Evolutionary conservation across 2,329 filamentous ascomycete species (phyloP).

Genomic region (Conoideocrella luteorostrata): DNA sequence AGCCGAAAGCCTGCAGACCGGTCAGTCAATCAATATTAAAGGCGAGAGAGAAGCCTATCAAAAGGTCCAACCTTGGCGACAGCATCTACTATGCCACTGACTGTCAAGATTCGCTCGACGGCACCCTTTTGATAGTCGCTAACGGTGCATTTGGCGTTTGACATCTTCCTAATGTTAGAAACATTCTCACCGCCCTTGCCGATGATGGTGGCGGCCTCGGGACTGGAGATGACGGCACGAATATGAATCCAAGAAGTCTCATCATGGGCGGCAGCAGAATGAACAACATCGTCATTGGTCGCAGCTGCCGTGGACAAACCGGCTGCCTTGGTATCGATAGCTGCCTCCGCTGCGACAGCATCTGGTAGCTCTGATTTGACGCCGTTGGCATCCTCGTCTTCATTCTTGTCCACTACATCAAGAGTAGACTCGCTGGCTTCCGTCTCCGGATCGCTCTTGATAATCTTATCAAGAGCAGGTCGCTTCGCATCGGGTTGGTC

Average conservation of each 20-base stretch:
- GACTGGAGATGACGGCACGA: slow-evolving; percentile 92
- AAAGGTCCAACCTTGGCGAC: slow-evolving; percentile 72
- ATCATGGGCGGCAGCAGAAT: slow-evolving; percentile 61
- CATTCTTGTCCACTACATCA: slow-evolving; percentile 41
- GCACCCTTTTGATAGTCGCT: slow-evolving; percentile 97
- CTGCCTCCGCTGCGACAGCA: slow-evolving; percentile 23
- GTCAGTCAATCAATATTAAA: slow-evolving; percentile 20
- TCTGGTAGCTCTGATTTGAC: slow-evolving; percentile 31
- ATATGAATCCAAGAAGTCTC: slow-evolving; percentile 97
- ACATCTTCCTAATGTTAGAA: slow-evolving; percentile 89
- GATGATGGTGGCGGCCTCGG: slow-evolving; percentile 95
- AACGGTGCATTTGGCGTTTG: slow-evolving; percentile 96
- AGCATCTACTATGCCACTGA: slow-evolving; percentile 92
- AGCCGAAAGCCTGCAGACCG: slow-evolving; percentile 77
- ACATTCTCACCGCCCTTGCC: slow-evolving; percentile 99
- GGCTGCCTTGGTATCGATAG: slow-evolving; percentile 21
- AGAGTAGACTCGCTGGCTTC: slow-evolving; percentile 33
- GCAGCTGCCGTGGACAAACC: slow-evolving; percentile 20
- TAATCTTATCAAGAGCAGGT: slow-evolving; percentile 87
- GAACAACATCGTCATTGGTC: slow-evolving; percentile 23
- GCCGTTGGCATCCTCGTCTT: slow-evolving; percentile 43
- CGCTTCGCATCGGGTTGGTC: slow-evolving; percentile 97
- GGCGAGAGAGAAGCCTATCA: background rate
- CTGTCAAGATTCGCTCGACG: slow-evolving; percentile 94
- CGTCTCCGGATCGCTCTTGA: slow-evolving; percentile 58